phyloP scores from a whole-genome alignment of 345 rosid genomes.

The Aquilaria sinensis region DNA sequence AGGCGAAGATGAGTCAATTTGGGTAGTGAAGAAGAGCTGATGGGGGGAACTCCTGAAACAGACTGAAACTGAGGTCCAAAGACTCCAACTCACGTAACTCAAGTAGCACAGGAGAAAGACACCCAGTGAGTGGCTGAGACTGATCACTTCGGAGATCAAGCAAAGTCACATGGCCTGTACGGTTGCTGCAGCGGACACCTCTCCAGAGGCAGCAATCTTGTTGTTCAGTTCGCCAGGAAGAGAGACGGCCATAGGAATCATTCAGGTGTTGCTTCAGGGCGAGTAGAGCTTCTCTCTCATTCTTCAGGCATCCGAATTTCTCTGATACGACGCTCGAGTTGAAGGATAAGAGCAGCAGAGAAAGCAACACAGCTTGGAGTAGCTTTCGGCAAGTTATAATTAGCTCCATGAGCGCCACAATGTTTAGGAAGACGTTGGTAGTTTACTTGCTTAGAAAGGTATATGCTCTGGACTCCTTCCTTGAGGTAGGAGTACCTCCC shows the following conservation, averaged over 20 bases:
- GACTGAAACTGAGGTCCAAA: neutral
- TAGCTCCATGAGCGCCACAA: too few relatives aligned
- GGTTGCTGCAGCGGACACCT: slow-evolving; percentile 18
- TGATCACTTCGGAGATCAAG: slow-evolving; percentile 13
- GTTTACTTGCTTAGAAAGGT: too few relatives aligned
- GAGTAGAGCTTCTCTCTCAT: slow-evolving; percentile 22
- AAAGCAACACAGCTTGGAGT: too few relatives aligned
- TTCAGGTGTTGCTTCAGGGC: slow-evolving; percentile 12
- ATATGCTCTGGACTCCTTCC: too few relatives aligned
- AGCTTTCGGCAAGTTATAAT: too few relatives aligned
- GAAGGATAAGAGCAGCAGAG: neutral
- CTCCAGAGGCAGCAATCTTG: slow-evolving; percentile 24
- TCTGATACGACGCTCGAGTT: neutral
- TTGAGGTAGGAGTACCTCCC: too few relatives aligned
- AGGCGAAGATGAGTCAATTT: slow-evolving; percentile 15
- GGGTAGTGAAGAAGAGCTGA: slow-evolving; percentile 2
- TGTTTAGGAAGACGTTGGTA: too few relatives aligned
- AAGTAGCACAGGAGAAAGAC: neutral
- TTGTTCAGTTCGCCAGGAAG: slow-evolving; percentile 18
- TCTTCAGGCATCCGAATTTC: slow-evolving; percentile 9
- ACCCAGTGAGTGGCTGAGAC: neutral
- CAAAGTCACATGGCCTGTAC: slow-evolving; percentile 10
- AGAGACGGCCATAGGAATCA: slow-evolving; percentile 16
- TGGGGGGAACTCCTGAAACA: neutral
- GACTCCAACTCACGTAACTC: neutral